These are phyloP conservation scores for Nicotiana attenuata DNA, from an alignment of 257 asterid genomes.

Conservation along the genomic window DNA sequence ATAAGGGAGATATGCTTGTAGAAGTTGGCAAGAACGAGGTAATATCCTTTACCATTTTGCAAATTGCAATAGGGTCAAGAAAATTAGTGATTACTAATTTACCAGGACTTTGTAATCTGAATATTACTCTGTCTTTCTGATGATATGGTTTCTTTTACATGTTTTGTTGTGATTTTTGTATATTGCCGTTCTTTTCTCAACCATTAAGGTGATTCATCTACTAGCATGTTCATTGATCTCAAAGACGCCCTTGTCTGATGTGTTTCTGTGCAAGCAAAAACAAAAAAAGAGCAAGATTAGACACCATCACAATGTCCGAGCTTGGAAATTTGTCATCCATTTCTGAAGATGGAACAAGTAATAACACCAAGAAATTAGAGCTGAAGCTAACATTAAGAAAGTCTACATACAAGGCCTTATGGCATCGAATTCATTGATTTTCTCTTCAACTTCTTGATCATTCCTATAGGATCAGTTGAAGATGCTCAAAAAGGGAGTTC, in stretches of 20 bases:
- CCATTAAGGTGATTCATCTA: not conserved
- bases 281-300: not conserved
- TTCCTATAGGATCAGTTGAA: constrained; percentile 8
- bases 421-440: constrained; percentile 1
- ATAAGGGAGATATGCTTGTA: no score
- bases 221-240: not conserved
- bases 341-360: no score
- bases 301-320: not conserved
- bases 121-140: no score
- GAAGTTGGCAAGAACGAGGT: no score
- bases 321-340: not conserved
- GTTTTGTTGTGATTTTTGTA: not conserved
- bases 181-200: not conserved
- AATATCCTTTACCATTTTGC: not conserved
- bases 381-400: not conserved
- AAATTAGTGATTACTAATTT: not conserved
- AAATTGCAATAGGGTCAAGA: not conserved
- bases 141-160: not conserved
- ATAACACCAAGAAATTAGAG: not conserved
- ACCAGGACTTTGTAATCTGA: no score
- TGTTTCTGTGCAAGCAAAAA: not conserved
- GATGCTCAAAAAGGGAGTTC: not conserved
- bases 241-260: not conserved
- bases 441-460: constrained; percentile 13
- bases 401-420: not conserved